A percentile compares a stretch with the other conserved stretches of the same genome.
These are phyloP conservation scores for Candida railenensis DNA, from an alignment of 805 yeast genomes.

Conservation along the genomic window DNA sequence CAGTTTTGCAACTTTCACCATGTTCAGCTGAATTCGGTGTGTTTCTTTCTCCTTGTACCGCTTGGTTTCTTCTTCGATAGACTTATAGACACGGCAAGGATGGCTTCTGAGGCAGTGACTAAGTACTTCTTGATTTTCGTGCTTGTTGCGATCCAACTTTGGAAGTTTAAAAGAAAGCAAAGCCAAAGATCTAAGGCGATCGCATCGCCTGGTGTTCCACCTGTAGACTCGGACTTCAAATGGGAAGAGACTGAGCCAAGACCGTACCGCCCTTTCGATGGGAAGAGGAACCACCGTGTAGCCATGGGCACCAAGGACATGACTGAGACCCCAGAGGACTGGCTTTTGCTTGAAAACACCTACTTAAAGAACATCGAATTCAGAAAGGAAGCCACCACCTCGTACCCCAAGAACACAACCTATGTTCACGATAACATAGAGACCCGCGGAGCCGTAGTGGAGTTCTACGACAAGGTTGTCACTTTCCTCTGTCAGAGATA, in stretches of 20 bases:
- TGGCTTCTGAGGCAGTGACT: neutral
- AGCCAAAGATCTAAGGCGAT: neutral
- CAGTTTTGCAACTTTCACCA: neutral
- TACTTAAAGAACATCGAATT: constrained; percentile 46
- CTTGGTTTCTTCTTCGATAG: no score
- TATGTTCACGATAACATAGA: constrained; percentile 23
- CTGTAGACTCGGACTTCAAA: constrained; percentile 36
- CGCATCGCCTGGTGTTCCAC: constrained; percentile 7
- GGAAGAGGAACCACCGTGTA: constrained; percentile 34
- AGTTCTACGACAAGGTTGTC: constrained; percentile 46
- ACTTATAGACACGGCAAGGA: no score
- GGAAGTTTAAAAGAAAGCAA: neutral
- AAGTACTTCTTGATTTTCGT: neutral
- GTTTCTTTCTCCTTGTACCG: no score
- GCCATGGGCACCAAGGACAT: constrained; percentile 34
- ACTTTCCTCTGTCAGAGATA: constrained; percentile 45
- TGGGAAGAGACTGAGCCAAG: constrained; percentile 47
- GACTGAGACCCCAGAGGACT: constrained; percentile 43
- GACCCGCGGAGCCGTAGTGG: constrained; percentile 39
- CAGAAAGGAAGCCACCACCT: constrained; percentile 31
- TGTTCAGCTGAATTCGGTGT: no score
- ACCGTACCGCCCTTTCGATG: constrained; percentile 36
- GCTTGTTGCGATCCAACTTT: neutral
- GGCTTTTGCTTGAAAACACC: constrained; percentile 62
- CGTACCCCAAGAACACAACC: constrained; percentile 30